Conservation (phyloP, 192 early-diverging fungal genomes). For the Coemansia sp. region DNA sequence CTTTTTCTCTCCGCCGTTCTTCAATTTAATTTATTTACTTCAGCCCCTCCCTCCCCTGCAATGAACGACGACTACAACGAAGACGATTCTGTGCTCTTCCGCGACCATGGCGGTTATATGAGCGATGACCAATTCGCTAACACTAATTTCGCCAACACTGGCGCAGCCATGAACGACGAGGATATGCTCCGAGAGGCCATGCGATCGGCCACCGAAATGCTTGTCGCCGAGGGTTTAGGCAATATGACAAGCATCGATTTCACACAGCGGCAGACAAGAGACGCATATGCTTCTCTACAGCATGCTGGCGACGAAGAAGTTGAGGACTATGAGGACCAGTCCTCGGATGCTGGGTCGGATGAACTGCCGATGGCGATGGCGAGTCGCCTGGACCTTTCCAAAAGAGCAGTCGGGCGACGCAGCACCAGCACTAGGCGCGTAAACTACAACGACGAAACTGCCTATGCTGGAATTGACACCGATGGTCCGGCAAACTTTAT, state of each 20-base stretch:
- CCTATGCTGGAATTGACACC: not conserved
- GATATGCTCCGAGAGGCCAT: conserved; percentile 31
- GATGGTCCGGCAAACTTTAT: not conserved
- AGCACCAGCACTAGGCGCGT: conserved; percentile 9
- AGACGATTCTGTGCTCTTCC: not conserved
- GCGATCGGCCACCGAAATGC: conserved; percentile 37
- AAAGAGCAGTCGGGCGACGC: conserved; percentile 1
- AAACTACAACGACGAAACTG: conserved; percentile 23
- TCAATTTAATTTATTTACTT: not conserved
- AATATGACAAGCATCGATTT: conserved; percentile 41
- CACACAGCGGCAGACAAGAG: conserved; percentile 17
- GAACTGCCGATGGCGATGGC: not conserved
- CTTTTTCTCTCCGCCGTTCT: not conserved
- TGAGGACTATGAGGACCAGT: conserved; percentile 1
- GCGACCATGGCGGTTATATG: conserved; percentile 7
- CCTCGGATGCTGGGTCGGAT: not conserved
- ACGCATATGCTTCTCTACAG: not conserved
- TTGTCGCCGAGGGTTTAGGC: conserved; percentile 43
- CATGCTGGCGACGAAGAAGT: not conserved
- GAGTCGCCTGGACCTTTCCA: not conserved
- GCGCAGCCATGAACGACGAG: conserved; percentile 7
- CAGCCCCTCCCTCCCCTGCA: not conserved
- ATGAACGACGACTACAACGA: conserved; percentile 1
- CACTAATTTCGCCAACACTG: not conserved
- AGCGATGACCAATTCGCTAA: conserved; percentile 2